phyloP scores from a whole-genome alignment of 495 filamentous ascomycete genomes.

The Aspergillus conjunctus region DNA sequence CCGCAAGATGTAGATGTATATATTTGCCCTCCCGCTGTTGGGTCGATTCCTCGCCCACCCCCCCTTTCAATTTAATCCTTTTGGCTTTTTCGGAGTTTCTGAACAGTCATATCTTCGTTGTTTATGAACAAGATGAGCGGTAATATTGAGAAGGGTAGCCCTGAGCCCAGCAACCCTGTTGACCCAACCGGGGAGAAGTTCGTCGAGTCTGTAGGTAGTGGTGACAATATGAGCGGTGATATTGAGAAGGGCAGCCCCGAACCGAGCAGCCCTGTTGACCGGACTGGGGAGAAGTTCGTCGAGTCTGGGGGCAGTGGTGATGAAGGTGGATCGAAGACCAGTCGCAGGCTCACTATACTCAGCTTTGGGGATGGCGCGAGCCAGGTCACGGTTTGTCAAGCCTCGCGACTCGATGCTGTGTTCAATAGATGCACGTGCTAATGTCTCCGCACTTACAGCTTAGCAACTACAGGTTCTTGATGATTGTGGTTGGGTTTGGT shows the following conservation, averaged over 20 bases:
- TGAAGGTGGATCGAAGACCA: neutral
- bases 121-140: neutral
- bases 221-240: neutral
- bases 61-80: neutral
- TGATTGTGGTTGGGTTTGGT: constrained; percentile 12
- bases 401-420: neutral
- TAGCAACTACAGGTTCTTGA: neutral
- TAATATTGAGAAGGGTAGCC: neutral
- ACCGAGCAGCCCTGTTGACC: neutral
- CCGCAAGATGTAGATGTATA: neutral
- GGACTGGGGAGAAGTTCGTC: neutral
- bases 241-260: neutral
- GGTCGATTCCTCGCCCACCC: neutral
- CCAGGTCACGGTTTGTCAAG: neutral
- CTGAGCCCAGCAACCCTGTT: neutral
- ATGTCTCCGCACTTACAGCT: neutral
- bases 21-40: neutral
- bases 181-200: neutral
- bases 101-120: neutral
- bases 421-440: neutral
- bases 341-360: neutral
- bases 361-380: neutral
- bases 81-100: neutral
- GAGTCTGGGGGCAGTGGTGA: neutral
- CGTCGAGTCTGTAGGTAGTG: neutral